Evolutionary conservation across 768 basidiomycete species (phyloP), one percentile per base, ranked within the genome.

Genomic region (Tulasnella sp.): DNA sequence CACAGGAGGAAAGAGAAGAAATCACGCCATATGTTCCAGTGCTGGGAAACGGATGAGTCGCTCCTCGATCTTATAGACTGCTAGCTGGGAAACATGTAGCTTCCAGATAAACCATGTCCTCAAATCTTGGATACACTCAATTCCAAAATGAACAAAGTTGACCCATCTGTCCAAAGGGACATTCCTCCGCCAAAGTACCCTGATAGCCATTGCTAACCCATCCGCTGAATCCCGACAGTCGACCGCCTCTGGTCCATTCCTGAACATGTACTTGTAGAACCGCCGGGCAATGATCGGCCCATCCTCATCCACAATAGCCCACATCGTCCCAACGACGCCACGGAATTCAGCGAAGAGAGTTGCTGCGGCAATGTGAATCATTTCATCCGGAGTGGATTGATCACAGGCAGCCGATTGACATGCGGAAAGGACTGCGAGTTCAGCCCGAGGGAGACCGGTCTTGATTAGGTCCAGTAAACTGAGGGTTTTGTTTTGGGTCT

Each of bases 391-490:
- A 3, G 38, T 43, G 48, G 34, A 34, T 24, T 25, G 38, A 8
- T 43, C 29, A 17, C 38, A 9, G 17, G 25, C 9, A 17, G 56
- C 56, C 9, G 45, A 34, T n/a, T 58, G 56, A 27, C 56, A 58
- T 2, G 56, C 56, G 5, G 56, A 58, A 34, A 58, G 56, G 19
- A 58, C 43, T 4, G 56, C 56, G 48, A 58, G 48, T 44, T 50
- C 24, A 24, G 56, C 56, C 12, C 48, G 24, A 2, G 56, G 46
- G 24, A 58, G 56, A 34, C 25, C 38, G 8, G 29, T 31, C 48
- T 58, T 17, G 4, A 34, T 19, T 4, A 58, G 25, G 43, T 58
- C 31, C 12, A 43, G 56, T 5, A 58, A 27, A 4, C 44, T 58
- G 19, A 58, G 50, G 31, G 56, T 42, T 19, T 25, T 34, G 21